Evolutionary conservation across 2,329 filamentous ascomycete genomes (phyloP).

Genomic region (Fusarium buxicola): DNA sequence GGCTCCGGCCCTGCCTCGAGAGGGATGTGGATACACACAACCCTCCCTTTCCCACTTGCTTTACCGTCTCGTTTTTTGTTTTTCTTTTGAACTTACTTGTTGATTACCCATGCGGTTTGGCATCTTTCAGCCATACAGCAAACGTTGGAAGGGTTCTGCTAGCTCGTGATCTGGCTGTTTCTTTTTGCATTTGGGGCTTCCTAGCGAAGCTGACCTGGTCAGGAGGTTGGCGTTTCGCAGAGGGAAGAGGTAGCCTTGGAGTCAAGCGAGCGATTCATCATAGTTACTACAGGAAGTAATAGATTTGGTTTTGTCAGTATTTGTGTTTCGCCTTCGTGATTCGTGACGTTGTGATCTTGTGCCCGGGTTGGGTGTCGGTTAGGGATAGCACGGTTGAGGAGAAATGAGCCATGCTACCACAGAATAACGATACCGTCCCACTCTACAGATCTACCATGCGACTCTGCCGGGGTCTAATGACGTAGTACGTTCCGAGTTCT

Average conservation of each 20-base stretch:
- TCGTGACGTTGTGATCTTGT: not conserved
- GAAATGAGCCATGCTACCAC: not conserved
- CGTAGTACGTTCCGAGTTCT: not conserved
- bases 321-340: not conserved
- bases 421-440: not conserved
- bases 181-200: constrained; percentile 29
- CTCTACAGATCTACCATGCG: not conserved
- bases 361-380: not conserved
- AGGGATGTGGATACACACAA: constrained; percentile 22
- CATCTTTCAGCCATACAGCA: constrained; percentile 12
- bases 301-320: constrained; percentile 8
- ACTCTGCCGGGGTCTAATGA: not conserved
- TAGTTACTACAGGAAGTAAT: constrained; percentile 34
- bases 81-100: constrained; percentile 14
- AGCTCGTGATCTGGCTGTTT: constrained; percentile 1
- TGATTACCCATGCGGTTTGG: constrained; percentile 23
- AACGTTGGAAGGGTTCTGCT: constrained; percentile 4
- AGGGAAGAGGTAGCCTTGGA: constrained; percentile 26
- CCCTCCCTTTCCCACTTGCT: constrained; percentile 20
- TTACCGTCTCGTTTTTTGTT: constrained; percentile 1
- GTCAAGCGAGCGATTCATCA: constrained; percentile 33
- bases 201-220: constrained; percentile 35
- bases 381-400: not conserved
- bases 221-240: constrained; percentile 40
- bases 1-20: constrained; percentile 13